Evolutionary conservation across 23 red algal genomes (phyloP), one percentile per base, ranked within the genome.

Genomic region (Chondrus crispus): DNA sequence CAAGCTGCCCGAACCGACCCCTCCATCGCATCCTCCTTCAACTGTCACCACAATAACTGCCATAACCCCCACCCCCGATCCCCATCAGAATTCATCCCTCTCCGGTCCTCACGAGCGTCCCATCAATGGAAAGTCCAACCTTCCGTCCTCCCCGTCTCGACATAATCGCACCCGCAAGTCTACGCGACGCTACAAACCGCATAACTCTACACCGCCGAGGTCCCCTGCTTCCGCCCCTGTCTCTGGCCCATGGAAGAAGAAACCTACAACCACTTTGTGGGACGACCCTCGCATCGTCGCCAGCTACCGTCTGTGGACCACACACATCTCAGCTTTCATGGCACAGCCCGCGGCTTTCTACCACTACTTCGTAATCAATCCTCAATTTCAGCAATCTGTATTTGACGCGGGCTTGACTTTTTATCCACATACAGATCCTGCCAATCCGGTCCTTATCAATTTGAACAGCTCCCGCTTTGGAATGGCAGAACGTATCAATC

Each of bases 391-490:
- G 24, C 87, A 90, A 50, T 90, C 87, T 75, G 87, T 90, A 49
- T 90, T 80, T 81, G 64, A 90, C 29, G 87, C 87, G 49, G 87
- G 87, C 53, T 69, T 90, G 73, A 90, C 87, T 66, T 90, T 90
- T 81, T 73, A 90, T 50, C 87, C 87, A 64, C 71, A 90, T 32
- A 90, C 87, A 64, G 87, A 90, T 72, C 87, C 87, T 38, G 43
- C 68, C 71, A 79, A 81, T 72, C 87, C 87, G 16, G 87, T 90
- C 18, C 74, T 90, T 55, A 52, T 90, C 87, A 90, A 90, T 72
- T 49, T 90, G 49, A 90, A 90, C 74, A 80, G 87, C 60, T 68
- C 50, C 13, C 62, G 50, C 4, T 90, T 90, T 53, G 87, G 87
- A 47, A 90, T 90, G 87, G 70, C 87, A 37, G 72, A 90, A 29